A percentile compares a stretch with the other conserved stretches of the same genome.
Conservation (phyloP, 352 stramenopile genomes). For the Peronospora belbahrii region DNA sequence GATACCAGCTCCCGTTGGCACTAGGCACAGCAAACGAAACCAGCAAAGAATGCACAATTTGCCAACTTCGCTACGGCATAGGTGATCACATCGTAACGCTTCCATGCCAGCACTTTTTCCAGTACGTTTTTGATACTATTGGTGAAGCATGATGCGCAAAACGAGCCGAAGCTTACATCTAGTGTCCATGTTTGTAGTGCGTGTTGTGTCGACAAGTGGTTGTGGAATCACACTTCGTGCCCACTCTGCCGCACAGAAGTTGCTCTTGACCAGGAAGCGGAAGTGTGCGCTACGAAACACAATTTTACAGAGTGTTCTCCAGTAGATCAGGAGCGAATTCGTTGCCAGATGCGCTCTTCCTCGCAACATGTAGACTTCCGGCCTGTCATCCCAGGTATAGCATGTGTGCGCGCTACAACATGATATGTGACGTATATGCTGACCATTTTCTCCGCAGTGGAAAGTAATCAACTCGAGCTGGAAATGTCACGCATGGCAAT, state of each 20-base stretch:
- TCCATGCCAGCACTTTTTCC: constrained; percentile 82
- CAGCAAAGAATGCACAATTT: constrained; percentile 83
- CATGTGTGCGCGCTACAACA: neutral
- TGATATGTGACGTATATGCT: neutral
- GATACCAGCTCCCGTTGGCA: constrained; percentile 72
- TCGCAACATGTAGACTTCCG: constrained; percentile 62
- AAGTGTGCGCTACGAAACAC: constrained; percentile 43
- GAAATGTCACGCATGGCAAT: constrained; percentile 28
- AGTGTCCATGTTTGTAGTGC: constrained; percentile 34
- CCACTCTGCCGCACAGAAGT: constrained; percentile 78
- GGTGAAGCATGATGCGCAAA: neutral
- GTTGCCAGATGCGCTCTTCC: constrained; percentile 62
- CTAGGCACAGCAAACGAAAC: constrained; percentile 74
- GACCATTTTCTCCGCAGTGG: constrained; percentile 9
- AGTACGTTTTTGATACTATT: constrained; percentile 37
- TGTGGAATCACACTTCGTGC: constrained; percentile 84
- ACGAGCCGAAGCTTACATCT: neutral
- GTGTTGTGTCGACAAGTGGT: constrained; percentile 78
- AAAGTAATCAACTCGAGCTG: constrained; percentile 28
- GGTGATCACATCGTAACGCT: constrained; percentile 79
- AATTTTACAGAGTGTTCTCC: constrained; percentile 73
- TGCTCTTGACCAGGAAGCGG: constrained; percentile 37
- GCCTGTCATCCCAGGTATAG: constrained; percentile 57
- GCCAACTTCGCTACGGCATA: constrained; percentile 75
- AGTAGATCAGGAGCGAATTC: constrained; percentile 61